Evolutionary conservation across 1,139 yeast genomes (phyloP), one percentile per base, ranked within the genome.

Genomic region (Blastobotrys arbuscula): DNA sequence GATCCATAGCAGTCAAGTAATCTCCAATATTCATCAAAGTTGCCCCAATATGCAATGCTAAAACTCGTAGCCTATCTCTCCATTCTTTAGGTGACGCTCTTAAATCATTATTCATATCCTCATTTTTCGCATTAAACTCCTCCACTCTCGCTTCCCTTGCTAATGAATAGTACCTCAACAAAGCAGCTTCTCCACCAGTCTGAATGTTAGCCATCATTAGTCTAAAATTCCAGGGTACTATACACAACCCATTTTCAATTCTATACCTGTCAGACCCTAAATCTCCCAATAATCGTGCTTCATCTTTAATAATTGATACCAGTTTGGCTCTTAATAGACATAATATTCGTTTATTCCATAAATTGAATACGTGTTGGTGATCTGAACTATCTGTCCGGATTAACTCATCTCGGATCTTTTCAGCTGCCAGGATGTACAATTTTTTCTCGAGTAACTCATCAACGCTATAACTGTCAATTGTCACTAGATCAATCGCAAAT

Each of bases 1-100:
- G 66, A 10, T 60, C 59, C 13, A 64, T 48, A 1, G 70, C 71
- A 1, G 70, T 56, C 8, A 54, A 45, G 40, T 55, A 58, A 48
- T 68, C 72, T 10, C 57, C 54, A 57, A 64, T 59, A 21, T 64
- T 63, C 8, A 66, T 45, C 26, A 68, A 59, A 44, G 64, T 60
- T 5, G 69, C 60, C 2, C 64, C 62, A 2, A 65, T 63, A 45
- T 58, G 59, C 12, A 64, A 48, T 9, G 69, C 69, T 39, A 66
- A 53, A 15, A 59, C 57, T 16, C 63, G 55, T 28, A 65, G 52
- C 8, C 68, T 55, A 9, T 43, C 41, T 13, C 50, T 45, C 69
- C 69, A 65, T 12, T 37, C 55, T 18, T 49, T 44, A 9, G 44
- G 26, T 3, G 42, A 10, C n/a, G 36, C 41, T 13, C 45, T 36